Conservation (phyloP, 352 stramenopile species). For the Pythium brachiatum region DNA sequence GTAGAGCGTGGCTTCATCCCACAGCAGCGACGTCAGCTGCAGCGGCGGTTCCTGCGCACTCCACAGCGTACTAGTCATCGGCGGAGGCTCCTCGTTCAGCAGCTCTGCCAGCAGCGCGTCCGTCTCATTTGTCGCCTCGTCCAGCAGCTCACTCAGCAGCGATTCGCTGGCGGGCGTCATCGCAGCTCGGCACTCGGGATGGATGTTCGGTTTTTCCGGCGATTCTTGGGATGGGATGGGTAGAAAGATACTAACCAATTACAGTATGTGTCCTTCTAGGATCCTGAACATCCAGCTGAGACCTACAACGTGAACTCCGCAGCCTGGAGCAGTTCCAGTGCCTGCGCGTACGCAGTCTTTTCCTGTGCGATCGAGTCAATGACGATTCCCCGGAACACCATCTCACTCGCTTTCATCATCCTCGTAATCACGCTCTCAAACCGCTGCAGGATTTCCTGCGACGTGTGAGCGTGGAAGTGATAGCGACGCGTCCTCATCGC, state of each 20-base stretch:
- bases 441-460: not conserved
- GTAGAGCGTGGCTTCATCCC: too few species aligned
- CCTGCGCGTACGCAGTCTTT: not conserved
- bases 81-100: not conserved
- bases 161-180: too few species aligned
- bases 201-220: too few species aligned
- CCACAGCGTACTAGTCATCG: too few species aligned
- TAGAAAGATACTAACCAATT: too few species aligned
- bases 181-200: too few species aligned
- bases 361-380: not conserved
- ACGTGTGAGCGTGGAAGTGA: not conserved
- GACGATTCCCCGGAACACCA: slow-evolving; percentile 8
- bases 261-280: too few species aligned
- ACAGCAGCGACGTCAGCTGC: too few species aligned
- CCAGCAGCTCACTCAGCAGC: slow-evolving; percentile 1
- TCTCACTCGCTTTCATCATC: not conserved
- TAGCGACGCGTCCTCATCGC: slow-evolving; percentile 7
- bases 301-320: too few species aligned
- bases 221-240: too few species aligned
- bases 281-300: too few species aligned
- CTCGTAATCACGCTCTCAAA: not conserved
- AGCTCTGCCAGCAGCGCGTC: not conserved
- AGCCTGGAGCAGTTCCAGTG: not conserved
- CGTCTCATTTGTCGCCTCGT: not conserved
- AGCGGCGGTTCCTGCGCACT: too few species aligned